Conservation (phyloP, 768 basidiomycete genomes). For the Holtermannia corniformis region DNA sequence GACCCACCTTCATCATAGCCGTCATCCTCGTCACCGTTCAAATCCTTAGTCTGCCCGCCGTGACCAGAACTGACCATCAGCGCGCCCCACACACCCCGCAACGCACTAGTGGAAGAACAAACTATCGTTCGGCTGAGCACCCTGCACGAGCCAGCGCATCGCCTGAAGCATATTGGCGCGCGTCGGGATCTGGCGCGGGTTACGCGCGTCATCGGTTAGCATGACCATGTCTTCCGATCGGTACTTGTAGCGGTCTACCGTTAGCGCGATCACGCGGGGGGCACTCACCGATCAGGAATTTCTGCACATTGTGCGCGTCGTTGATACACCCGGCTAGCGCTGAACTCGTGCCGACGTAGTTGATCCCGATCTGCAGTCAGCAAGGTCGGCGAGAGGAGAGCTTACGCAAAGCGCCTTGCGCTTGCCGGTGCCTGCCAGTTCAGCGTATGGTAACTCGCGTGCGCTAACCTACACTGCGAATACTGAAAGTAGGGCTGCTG, state of each 20-base stretch:
- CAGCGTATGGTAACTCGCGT: conserved; percentile 4
- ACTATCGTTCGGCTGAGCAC: conserved; percentile 53
- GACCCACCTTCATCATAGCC: conserved; percentile 31
- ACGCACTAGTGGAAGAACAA: conserved; percentile 41
- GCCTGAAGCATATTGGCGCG: conserved; percentile 71
- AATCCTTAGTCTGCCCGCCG: conserved; percentile 79
- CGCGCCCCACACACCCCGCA: neutral
- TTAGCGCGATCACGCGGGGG: too few relatives aligned
- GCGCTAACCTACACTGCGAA: conserved; percentile 56
- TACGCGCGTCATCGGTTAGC: conserved; percentile 63
- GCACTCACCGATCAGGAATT: conserved; percentile 69
- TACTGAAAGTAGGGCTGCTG: conserved; percentile 60
- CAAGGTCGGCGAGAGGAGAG: conserved; percentile 2
- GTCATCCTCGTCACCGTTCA: conserved; percentile 41
- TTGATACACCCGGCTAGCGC: conserved; percentile 80
- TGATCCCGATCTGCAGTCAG: conserved; percentile 63
- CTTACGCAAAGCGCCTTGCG: conserved; percentile 81
- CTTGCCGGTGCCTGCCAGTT: conserved; percentile 51
- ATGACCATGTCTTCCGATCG: conserved; percentile 70
- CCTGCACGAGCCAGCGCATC: conserved; percentile 85
- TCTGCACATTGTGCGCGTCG: conserved; percentile 69
- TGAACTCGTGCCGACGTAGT: conserved; percentile 59
- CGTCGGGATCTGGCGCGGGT: conserved; percentile 63
- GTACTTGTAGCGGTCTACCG: conserved; percentile 60
- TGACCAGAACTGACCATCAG: conserved; percentile 61